Evolutionary conservation across 768 basidiomycete species (phyloP).

Genomic region (Solioccasus polychromus): DNA sequence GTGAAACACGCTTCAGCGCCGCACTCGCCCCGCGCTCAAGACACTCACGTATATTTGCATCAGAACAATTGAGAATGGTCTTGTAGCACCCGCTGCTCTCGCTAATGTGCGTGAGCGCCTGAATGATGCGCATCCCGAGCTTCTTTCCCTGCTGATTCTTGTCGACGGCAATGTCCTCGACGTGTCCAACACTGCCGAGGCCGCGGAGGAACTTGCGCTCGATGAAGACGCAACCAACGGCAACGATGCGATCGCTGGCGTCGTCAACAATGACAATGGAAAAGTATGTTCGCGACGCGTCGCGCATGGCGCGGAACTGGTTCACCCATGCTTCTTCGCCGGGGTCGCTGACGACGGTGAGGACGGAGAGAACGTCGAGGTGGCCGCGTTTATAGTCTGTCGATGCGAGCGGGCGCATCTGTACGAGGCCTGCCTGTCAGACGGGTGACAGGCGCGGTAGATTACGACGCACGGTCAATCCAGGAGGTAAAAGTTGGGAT

Average conservation of each 20-base stretch:
- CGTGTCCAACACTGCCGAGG: constrained; percentile 87
- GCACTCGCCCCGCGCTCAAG: no score
- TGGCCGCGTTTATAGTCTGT: constrained; percentile 83
- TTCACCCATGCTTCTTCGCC: constrained; percentile 65
- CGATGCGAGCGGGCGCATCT: constrained; percentile 90
- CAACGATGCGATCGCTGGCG: constrained; percentile 75
- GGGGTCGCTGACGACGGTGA: constrained; percentile 67
- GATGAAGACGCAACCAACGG: constrained; percentile 77
- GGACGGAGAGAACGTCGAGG: constrained; percentile 72
- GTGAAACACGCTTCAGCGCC: constrained; percentile 12
- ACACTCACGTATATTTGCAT: constrained; percentile 84
- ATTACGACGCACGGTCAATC: constrained; percentile 24
- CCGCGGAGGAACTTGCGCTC: constrained; percentile 94
- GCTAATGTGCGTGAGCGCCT: constrained; percentile 81
- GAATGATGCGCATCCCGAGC: constrained; percentile 83
- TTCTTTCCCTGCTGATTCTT: constrained; percentile 87
- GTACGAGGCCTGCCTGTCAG: neutral
- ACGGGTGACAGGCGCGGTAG: neutral
- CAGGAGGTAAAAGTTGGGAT: constrained; percentile 53
- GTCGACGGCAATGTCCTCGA: constrained; percentile 97
- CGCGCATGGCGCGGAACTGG: constrained; percentile 63
- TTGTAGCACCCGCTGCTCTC: constrained; percentile 86
- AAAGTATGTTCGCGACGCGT: constrained; percentile 68
- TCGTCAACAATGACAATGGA: constrained; percentile 80
- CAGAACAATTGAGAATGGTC: constrained; percentile 94